Evolutionary conservation across 305 asterid genomes (phyloP), one percentile per base, ranked within the genome.

Genomic region (Fraxinus dipetala): DNA sequence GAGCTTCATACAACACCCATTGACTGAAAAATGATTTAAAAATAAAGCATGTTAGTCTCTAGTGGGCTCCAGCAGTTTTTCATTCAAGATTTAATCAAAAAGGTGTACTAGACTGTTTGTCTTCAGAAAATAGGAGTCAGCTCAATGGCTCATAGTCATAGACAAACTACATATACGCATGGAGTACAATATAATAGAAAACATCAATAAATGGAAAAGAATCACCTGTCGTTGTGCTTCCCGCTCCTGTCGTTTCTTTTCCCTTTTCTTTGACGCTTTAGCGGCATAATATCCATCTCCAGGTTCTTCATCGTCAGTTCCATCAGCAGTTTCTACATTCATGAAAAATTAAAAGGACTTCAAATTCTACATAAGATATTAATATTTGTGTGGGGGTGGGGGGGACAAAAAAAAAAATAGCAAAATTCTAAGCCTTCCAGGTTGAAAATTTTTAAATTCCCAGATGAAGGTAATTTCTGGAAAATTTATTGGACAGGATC

Each of bases 161-260:
- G 74, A 56, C 30, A 78, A 54, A 69, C 18, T n/a, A n/a, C 31
- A 75, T 40, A 77, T 78, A 14, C 3, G 34, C 36, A 76, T 0
- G 8, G 48, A 78, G 54, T 4, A 63, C 6, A 54, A 48, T 26
- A 73, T 35, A 83, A 38, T 6, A 26, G 32, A 82, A 82, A 72
- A 48, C 38, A 30, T 31, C 13, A 36, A 77, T 51, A 72, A 70
- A 56, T 31, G 74, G 18, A 67, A 24, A 28, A 30, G 38, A n/a
- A 20, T 73, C 80, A 93, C 99, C 92, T 93, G 98, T 69, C 98
- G 91, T 78, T 93, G 98, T 61, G 97, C 97, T 80, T 93, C 99
- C 73, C 97, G 90, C 88, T 96, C 99, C 84, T 93, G 98, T 26
- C 93, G 87, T 88, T 86, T 96, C 94, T 88, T 96, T 85, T 93